Base-by-base conservation (phyloP, 441 rosid genomes). In the Aquilaria agallochum region DNA sequence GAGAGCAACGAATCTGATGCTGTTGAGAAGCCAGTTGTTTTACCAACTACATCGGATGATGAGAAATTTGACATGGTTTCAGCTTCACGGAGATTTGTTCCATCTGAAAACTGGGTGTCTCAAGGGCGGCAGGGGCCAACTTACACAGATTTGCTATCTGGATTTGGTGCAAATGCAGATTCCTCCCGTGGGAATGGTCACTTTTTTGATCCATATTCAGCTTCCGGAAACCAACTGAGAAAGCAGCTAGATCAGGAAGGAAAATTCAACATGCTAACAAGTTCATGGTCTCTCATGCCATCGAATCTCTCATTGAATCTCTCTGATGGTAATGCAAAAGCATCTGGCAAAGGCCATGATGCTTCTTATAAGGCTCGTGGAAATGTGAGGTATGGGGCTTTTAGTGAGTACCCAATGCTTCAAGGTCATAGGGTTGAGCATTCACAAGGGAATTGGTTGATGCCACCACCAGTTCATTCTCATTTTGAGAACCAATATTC, bases 131-230 rank as follows among this genome's bases (percentile, higher is more conserved):
- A 77, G 40, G 97, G 80, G 55, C 82, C 86, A 50, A 73, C 84
- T 58, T 92, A 69, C 56, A 76, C 98, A 0, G 97, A 92, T 75
- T 70, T 93, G 73, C 89, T 92, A 27, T 86, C 99, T 1, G 88
- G 94, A 34, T 84, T 83, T 36, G 92, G 93, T 15, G 32, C 73
- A 50, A 80, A 76, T 71, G 53, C 70, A 48, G 87, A 83, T 60
- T 61, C 84, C 12, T 55, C 83, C 53, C 76, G 45, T 60, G 76
- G 85, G 44, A 85, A 76, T 58, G 67, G 81, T 9, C 69, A 84
- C 2, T 71, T 76, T 68, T 75, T 59, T 57, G 88, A 81, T 75
- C 89, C 70, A 71, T 59, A 77, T 11, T 63, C 74, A 36, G 30
- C 71, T 68, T 67, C 71, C 27, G 65, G 81, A 20, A 64, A 74